These are phyloP conservation scores for Hypoxylon sp. DNA, from an alignment of 2,329 filamentous ascomycete genomes.

Conservation along the genomic window DNA sequence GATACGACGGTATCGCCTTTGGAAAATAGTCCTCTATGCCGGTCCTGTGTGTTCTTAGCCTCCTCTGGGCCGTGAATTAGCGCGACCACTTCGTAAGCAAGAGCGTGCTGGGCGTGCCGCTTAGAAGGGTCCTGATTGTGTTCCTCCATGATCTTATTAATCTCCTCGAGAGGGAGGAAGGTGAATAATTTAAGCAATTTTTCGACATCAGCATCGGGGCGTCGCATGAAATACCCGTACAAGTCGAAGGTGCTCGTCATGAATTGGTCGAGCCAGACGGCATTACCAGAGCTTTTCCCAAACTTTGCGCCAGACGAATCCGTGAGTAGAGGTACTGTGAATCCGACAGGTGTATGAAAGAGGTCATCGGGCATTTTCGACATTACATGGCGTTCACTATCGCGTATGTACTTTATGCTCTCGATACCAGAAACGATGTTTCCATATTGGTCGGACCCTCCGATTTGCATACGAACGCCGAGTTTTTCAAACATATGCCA, in stretches of 20 bases:
- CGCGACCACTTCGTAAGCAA: conserved; percentile 86
- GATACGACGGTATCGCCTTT: conserved; percentile 46
- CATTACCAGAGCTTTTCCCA: conserved; percentile 94
- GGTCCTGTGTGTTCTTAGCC: conserved; percentile 73
- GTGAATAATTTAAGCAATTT: conserved; percentile 90
- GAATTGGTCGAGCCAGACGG: conserved; percentile 88
- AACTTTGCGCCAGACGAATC: conserved; percentile 90
- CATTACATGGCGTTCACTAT: conserved; percentile 65
- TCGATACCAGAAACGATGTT: conserved; percentile 95
- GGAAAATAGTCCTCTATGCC: conserved; percentile 67
- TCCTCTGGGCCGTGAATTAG: conserved; percentile 80
- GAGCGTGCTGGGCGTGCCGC: conserved; percentile 83
- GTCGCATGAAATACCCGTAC: conserved; percentile 90
- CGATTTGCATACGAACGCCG: conserved; percentile 86
- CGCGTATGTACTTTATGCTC: conserved; percentile 81
- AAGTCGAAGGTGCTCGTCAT: conserved; percentile 88
- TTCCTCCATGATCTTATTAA: conserved; percentile 75
- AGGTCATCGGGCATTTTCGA: conserved; percentile 59
- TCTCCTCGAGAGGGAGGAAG: conserved; percentile 81
- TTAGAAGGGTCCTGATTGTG: conserved; percentile 78
- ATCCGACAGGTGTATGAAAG: conserved; percentile 78
- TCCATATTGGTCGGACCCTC: conserved; percentile 95
- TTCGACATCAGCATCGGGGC: conserved; percentile 85
- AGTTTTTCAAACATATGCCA: conserved; percentile 82
- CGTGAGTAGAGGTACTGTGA: conserved; percentile 92